A percentile compares a stretch with the other conserved stretches of the same genome.
Evolutionary conservation across 2,329 filamentous ascomycete genomes (phyloP).

Genomic region (Paecilomyces niveus): DNA sequence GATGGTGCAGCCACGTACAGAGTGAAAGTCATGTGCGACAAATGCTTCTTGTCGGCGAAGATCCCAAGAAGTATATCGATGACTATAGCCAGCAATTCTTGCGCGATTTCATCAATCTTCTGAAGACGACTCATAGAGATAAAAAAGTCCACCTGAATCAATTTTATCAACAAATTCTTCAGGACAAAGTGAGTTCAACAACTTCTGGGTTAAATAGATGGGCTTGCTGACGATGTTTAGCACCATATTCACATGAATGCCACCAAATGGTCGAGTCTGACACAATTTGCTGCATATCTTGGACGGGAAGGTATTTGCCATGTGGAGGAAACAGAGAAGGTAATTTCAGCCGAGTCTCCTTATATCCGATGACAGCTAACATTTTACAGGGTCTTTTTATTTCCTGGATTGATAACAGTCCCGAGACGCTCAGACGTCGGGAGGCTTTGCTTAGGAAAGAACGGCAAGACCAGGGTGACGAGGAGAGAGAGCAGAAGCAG

Average conservation of each 20-base stretch:
- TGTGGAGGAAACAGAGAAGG: slow-evolving; percentile 80
- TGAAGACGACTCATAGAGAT: slow-evolving; percentile 81
- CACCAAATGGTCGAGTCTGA: slow-evolving; percentile 79
- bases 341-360: no score
- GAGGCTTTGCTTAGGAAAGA: slow-evolving; percentile 80
- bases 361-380: no score
- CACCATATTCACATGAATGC: slow-evolving; percentile 85
- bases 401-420: slow-evolving; percentile 85
- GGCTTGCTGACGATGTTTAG: neutral
- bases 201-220: neutral
- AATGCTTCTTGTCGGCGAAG: slow-evolving; percentile 80
- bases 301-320: slow-evolving; percentile 80
- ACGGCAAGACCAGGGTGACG: slow-evolving; percentile 80
- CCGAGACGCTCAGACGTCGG: slow-evolving; percentile 70
- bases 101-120: slow-evolving; percentile 66
- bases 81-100: slow-evolving; percentile 77
- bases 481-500: slow-evolving; percentile 77
- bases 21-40: slow-evolving; percentile 83
- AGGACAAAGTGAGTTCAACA: slow-evolving; percentile 50
- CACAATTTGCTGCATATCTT: slow-evolving; percentile 82
- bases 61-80: slow-evolving; percentile 76
- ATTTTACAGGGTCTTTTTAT: slow-evolving; percentile 58
- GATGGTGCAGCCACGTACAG: slow-evolving; percentile 59
- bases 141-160: slow-evolving; percentile 84
- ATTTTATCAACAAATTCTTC: slow-evolving; percentile 93